Evolutionary conservation across 2,329 filamentous ascomycete species (phyloP).

Genomic region (Paraphaeosphaeria sporulosa): DNA sequence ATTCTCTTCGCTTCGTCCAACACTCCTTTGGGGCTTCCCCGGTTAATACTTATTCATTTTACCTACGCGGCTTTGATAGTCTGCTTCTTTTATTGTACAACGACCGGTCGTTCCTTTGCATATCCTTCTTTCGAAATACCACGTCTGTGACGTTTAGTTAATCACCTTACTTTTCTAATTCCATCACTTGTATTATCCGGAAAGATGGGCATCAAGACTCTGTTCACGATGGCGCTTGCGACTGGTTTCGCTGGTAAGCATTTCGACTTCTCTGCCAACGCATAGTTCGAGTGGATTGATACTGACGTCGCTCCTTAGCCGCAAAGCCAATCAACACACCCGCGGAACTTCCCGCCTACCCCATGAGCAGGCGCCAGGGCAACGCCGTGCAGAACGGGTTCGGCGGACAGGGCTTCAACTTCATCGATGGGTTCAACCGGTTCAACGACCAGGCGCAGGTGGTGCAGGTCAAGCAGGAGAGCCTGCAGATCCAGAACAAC

Average conservation of each 20-base stretch:
- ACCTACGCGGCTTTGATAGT: conserved; percentile 47
- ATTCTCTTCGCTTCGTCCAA: conserved; percentile 6
- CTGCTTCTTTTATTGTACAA: conserved; percentile 25
- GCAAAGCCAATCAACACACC: conserved; percentile 37
- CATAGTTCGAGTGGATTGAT: neutral
- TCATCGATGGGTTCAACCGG: conserved; percentile 40
- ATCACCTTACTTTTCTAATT: conserved; percentile 31
- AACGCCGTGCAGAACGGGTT: conserved; percentile 27
- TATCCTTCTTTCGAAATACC: conserved; percentile 7
- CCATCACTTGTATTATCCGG: conserved; percentile 28
- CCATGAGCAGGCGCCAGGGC: conserved; percentile 25
- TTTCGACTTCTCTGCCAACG: neutral
- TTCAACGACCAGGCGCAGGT: conserved; percentile 41
- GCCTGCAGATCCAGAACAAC: conserved; percentile 36
- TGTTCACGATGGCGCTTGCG: conserved; percentile 38
- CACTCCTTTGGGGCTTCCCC: conserved; percentile 27
- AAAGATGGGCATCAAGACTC: conserved; percentile 41
- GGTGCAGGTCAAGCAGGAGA: conserved; percentile 38
- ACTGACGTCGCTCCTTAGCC: conserved; percentile 25
- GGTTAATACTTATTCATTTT: conserved; percentile 35
- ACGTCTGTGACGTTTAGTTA: conserved; percentile 43
- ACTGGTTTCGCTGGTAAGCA: conserved; percentile 43
- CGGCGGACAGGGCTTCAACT: conserved; percentile 37
- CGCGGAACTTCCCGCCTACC: conserved; percentile 22
- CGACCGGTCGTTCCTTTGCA: conserved; percentile 25